Evolutionary conservation across 2,329 filamentous ascomycete genomes (phyloP).

Genomic region (Fusarium sp.): DNA sequence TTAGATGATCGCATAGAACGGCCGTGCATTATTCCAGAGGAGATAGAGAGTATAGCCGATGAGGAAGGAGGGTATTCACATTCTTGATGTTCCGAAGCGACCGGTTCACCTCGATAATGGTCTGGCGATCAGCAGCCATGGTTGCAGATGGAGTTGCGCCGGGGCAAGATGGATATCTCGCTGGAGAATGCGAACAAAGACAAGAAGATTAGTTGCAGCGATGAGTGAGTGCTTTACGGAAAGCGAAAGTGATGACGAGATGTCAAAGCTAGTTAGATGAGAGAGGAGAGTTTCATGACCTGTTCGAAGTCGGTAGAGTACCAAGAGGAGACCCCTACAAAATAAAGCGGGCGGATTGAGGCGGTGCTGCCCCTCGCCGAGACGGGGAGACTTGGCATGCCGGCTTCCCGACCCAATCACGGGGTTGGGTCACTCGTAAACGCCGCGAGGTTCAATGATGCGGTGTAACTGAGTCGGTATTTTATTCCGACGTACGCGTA

Average conservation of each 20-base stretch:
- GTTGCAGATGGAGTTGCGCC: constrained; percentile 29
- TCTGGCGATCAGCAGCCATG: constrained; percentile 63
- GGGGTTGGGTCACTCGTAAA: constrained; percentile 14
- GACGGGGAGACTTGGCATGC: constrained; percentile 6
- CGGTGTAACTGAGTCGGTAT: constrained; percentile 9
- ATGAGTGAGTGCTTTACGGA: constrained; percentile 3
- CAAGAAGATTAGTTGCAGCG: neutral
- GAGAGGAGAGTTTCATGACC: constrained; percentile 18
- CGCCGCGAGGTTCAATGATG: neutral
- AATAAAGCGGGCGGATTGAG: constrained; percentile 38
- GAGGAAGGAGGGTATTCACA: constrained; percentile 55
- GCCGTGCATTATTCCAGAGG: too few species aligned
- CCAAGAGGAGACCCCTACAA: constrained; percentile 20
- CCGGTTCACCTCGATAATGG: constrained; percentile 76
- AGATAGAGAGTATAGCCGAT: neutral
- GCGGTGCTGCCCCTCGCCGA: constrained; percentile 39
- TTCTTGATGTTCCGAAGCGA: constrained; percentile 88
- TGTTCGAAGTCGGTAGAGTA: neutral
- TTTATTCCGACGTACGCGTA: neutral
- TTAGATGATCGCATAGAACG: constrained; percentile 13
- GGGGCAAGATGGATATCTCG: neutral
- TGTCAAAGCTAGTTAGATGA: constrained; percentile 20
- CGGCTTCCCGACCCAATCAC: constrained; percentile 34
- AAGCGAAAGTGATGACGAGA: constrained; percentile 12
- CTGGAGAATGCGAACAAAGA: neutral